Evolutionary conservation across 2,329 filamentous ascomycete genomes (phyloP).

Genomic region (Dactylellina sp.): DNA sequence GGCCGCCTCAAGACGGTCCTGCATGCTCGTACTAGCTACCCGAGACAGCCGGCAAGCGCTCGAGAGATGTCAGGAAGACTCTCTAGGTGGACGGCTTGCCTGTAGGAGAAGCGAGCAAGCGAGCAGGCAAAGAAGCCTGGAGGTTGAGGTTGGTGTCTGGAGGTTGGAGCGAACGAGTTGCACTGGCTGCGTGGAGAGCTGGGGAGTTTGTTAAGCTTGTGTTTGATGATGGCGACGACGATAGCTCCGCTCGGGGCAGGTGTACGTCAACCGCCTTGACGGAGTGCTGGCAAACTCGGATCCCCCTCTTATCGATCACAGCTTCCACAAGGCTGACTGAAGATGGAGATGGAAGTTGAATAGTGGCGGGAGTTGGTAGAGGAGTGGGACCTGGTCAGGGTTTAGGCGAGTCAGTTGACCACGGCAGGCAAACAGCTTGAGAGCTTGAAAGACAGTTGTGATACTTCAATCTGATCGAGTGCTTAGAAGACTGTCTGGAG

Average conservation of each 20-base stretch:
- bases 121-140: not conserved
- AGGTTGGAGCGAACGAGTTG: not conserved
- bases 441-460: not conserved
- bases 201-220: not conserved
- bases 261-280: too few relatives aligned
- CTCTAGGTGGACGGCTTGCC: not conserved
- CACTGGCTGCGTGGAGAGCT: not conserved
- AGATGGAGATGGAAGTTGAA: not conserved
- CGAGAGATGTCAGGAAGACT: not conserved
- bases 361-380: not conserved
- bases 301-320: too few relatives aligned
- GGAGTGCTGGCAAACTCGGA: too few relatives aligned
- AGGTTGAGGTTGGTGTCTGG: not conserved
- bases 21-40: conserved; percentile 32
- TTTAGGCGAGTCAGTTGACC: conserved; percentile 22
- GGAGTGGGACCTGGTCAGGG: conserved; percentile 14
- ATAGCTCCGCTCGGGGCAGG: too few relatives aligned
- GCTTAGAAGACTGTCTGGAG: not conserved
- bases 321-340: too few relatives aligned
- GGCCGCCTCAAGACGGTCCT: conserved; percentile 39
- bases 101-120: not conserved
- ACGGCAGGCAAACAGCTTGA: too few relatives aligned
- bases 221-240: not conserved
- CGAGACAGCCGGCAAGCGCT: conserved; percentile 12
- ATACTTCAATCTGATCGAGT: not conserved